Evolutionary conservation across 2,329 filamentous ascomycete species (phyloP).

Genomic region (Fusarium siculi): DNA sequence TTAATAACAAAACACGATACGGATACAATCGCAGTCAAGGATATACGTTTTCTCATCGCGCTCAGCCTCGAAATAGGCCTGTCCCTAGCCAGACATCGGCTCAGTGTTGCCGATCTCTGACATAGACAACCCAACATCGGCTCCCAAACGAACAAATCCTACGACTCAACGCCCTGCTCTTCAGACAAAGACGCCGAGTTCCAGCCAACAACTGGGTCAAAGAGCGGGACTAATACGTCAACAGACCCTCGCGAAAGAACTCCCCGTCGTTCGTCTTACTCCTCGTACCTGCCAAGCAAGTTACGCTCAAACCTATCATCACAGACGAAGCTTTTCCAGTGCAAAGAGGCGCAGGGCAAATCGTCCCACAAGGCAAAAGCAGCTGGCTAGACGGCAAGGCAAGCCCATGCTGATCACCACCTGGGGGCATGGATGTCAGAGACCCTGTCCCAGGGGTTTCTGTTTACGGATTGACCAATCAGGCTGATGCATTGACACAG

Average conservation of each 20-base stretch:
- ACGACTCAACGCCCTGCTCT: slow-evolving; percentile 6
- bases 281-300: slow-evolving; percentile 23
- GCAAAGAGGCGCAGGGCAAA: neutral
- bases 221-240: neutral
- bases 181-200: slow-evolving; percentile 12
- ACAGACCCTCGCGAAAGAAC: neutral
- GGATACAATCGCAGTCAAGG: slow-evolving; percentile 1
- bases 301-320: slow-evolving; percentile 13
- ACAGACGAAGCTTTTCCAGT: slow-evolving; percentile 11
- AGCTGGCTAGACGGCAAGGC: slow-evolving; percentile 1
- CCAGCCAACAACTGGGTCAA: neutral
- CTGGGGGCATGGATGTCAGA: slow-evolving; percentile 14
- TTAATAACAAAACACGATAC: slow-evolving; percentile 8
- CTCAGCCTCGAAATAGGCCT: slow-evolving; percentile 27
- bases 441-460: slow-evolving; percentile 22
- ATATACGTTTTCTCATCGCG: slow-evolving; percentile 20
- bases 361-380: slow-evolving; percentile 23
- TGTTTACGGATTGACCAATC: slow-evolving; percentile 24
- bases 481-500: neutral
- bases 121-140: neutral
- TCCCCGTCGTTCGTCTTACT: neutral
- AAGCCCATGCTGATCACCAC: slow-evolving; percentile 15
- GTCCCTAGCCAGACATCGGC: slow-evolving; percentile 14
- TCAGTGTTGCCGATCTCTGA: slow-evolving; percentile 20
- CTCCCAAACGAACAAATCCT: neutral